Evolutionary conservation across 176 grass and related monocot species (phyloP).

Genomic region (Elymus sibiricus): DNA sequence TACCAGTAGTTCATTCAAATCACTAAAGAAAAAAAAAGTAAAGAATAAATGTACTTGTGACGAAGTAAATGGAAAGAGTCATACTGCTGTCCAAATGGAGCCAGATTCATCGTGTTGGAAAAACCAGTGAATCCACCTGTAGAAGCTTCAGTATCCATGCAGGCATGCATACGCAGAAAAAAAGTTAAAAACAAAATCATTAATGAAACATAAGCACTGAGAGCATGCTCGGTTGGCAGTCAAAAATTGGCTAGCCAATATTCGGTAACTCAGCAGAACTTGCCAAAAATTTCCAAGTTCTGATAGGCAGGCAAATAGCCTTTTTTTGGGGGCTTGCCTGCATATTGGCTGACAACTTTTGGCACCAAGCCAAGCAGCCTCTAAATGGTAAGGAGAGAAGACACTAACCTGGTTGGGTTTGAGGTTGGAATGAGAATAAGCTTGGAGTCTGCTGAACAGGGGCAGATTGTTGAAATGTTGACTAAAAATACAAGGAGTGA

Average conservation of each 20-base stretch:
- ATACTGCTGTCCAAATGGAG: slow-evolving; percentile 68
- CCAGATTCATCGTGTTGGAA: slow-evolving; percentile 53
- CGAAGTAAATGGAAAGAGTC: slow-evolving; percentile 29
- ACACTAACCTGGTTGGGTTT: slow-evolving; percentile 53
- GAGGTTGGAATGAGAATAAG: slow-evolving; percentile 66
- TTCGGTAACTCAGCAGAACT: background rate
- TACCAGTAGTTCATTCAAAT: background rate
- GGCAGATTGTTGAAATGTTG: slow-evolving; percentile 49
- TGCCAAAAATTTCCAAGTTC: background rate
- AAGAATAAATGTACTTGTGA: slow-evolving; percentile 3
- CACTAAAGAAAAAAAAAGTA: background rate
- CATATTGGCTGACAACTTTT: background rate
- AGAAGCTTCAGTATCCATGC: slow-evolving; percentile 35
- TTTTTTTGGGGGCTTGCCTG: background rate
- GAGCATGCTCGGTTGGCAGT: background rate
- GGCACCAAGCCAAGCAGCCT: background rate
- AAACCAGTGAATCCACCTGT: slow-evolving; percentile 59
- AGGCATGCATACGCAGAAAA: background rate
- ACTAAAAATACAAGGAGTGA: slow-evolving; percentile 25
- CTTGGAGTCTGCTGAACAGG: slow-evolving; percentile 56
- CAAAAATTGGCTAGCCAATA: background rate
- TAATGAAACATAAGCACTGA: background rate
- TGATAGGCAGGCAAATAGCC: background rate
- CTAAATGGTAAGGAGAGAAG: slow-evolving; percentile 1
- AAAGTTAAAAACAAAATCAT: background rate